These are phyloP conservation scores for Bretschneidera sinensis DNA, from an alignment of 345 rosid species.

Conservation along the genomic window DNA sequence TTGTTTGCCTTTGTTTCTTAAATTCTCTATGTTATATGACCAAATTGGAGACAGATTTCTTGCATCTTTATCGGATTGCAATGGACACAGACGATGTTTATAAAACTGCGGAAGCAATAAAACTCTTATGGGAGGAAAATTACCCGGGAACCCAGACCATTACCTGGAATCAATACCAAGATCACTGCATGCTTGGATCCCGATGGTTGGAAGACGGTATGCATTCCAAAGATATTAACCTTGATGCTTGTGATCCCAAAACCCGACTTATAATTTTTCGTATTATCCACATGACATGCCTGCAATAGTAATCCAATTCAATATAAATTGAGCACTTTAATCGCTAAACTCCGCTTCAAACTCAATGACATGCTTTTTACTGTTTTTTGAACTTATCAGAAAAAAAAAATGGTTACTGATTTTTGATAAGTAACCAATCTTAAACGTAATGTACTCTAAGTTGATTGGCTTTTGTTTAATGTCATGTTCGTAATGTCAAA, in stretches of 20 bases:
- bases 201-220: constrained; percentile 97
- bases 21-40: not conserved
- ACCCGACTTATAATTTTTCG: not conserved
- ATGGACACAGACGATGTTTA: constrained; percentile 95
- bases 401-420: too few species aligned
- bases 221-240: constrained; percentile 11
- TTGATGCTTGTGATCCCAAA: constrained; percentile 7
- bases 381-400: too few species aligned
- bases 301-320: not conserved
- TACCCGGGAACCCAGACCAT: constrained; percentile 97
- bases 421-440: too few species aligned
- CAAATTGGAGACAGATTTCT: constrained; percentile 2
- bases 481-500: too few species aligned
- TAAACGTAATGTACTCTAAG: too few species aligned
- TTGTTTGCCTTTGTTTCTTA: not conserved
- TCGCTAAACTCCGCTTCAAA: too few species aligned
- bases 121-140: too few species aligned
- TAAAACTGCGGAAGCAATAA: constrained; percentile 91
- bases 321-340: too few species aligned
- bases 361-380: not conserved
- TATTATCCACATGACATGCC: not conserved
- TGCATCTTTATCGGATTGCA: constrained; percentile 59
- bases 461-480: too few species aligned
- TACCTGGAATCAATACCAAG: constrained; percentile 92
- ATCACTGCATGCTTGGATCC: constrained; percentile 97